phyloP scores from a whole-genome alignment of 257 asterid species.

The Gentiana macrophylla region DNA sequence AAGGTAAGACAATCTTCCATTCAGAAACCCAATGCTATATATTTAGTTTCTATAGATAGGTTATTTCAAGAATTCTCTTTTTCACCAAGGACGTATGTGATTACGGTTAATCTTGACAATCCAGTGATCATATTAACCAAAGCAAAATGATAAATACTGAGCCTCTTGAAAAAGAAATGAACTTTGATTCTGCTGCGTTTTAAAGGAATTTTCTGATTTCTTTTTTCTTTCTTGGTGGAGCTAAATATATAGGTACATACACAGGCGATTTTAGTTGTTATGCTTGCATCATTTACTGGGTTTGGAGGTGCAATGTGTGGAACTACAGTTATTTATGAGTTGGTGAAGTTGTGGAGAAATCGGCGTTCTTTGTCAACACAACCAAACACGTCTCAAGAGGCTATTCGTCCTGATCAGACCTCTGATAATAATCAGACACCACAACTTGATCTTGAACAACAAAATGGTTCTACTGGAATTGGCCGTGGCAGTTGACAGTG shows the following conservation, averaged over 20 bases:
- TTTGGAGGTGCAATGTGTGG: slow-evolving; percentile 88
- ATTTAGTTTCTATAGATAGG: not conserved
- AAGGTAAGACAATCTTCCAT: slow-evolving; percentile 38
- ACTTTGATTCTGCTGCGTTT: no score
- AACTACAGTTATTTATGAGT: slow-evolving; percentile 50
- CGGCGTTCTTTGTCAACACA: slow-evolving; percentile 23
- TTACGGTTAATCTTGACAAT: not conserved
- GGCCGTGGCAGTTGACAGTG: slow-evolving; percentile 15
- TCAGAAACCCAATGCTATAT: no score
- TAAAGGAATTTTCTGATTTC: no score
- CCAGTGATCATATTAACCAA: not conserved
- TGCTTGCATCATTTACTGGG: slow-evolving; percentile 74
- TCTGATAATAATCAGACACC: slow-evolving; percentile 20
- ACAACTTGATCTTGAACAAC: slow-evolving; percentile 21
- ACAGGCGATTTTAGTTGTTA: slow-evolving; percentile 66
- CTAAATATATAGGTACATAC: slow-evolving; percentile 39
- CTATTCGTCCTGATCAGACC: slow-evolving; percentile 1
- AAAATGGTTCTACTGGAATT: slow-evolving; percentile 17
- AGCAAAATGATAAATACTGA: not conserved
- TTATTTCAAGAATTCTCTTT: no score
- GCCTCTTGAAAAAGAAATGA: not conserved
- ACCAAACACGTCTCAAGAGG: slow-evolving; percentile 21
- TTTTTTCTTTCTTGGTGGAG: slow-evolving; percentile 4
- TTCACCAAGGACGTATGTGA: no score
- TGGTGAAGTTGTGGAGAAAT: slow-evolving; percentile 47